Conservation (phyloP, 495 filamentous ascomycete species). For the Cercophora newfieldiana region DNA sequence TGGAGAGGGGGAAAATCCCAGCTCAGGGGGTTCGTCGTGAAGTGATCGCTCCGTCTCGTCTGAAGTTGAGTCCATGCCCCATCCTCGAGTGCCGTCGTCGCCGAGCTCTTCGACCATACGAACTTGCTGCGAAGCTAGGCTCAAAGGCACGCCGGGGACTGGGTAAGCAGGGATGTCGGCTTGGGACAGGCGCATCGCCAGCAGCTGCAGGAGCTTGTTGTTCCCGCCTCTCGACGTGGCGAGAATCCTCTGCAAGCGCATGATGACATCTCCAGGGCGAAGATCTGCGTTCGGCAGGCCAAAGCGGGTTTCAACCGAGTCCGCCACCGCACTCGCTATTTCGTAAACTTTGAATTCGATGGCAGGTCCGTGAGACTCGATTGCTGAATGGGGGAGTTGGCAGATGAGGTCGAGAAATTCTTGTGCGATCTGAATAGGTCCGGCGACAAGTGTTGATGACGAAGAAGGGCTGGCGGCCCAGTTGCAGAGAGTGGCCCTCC, state of each 20-base stretch:
- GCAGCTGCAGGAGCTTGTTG: slow-evolving; percentile 30
- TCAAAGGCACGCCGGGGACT: not conserved
- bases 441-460: slow-evolving; percentile 26
- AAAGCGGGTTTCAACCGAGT: slow-evolving; percentile 39
- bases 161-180: not conserved
- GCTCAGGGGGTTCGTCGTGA: not conserved
- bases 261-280: slow-evolving; percentile 33
- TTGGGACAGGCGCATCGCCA: slow-evolving; percentile 36
- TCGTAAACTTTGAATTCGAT: slow-evolving; percentile 51
- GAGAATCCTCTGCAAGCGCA: slow-evolving; percentile 38
- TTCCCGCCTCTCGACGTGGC: slow-evolving; percentile 39
- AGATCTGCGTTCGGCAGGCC: slow-evolving; percentile 12
- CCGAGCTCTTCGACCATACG: slow-evolving; percentile 13
- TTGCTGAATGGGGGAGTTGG: slow-evolving; percentile 33
- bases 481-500: slow-evolving; percentile 39
- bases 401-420: slow-evolving; percentile 43
- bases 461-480: slow-evolving; percentile 10
- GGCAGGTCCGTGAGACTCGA: slow-evolving; percentile 22
- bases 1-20: slow-evolving; percentile 4
- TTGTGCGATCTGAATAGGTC: slow-evolving; percentile 45
- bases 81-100: not conserved
- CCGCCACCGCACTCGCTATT: slow-evolving; percentile 48
- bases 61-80: not conserved
- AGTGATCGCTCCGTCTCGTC: not conserved
- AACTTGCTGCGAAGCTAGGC: not conserved